phyloP scores from a whole-genome alignment of 345 rosid genomes.

The thale cress (Arabidopsis thaliana) region DNA sequence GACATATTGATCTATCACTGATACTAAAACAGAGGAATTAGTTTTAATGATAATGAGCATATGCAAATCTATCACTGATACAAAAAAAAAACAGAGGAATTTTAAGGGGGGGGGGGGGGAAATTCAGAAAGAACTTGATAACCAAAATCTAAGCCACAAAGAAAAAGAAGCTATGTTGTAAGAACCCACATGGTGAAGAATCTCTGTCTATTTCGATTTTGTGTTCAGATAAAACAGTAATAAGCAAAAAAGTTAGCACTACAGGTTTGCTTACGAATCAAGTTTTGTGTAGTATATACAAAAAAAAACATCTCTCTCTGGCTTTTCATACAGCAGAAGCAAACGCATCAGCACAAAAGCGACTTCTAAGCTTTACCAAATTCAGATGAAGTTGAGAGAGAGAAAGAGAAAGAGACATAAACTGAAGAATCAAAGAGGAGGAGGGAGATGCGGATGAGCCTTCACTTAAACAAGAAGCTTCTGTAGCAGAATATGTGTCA shows the following conservation, averaged over 20 bases:
- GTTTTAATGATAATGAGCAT: not conserved
- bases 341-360: conserved; percentile 46
- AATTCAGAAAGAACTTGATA: conserved; percentile 3
- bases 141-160: conserved; percentile 12
- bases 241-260: conserved; percentile 5
- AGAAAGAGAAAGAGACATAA: conserved; percentile 27
- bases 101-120: too few species aligned
- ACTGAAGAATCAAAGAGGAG: conserved; percentile 38
- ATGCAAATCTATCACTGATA: not conserved
- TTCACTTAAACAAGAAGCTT: conserved; percentile 79
- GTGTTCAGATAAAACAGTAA: conserved; percentile 1
- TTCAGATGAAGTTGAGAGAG: conserved; percentile 17
- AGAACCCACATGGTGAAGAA: conserved; percentile 26
- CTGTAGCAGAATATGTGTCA: conserved; percentile 58
- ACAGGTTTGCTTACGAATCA: conserved; percentile 48
- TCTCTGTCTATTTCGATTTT: conserved; percentile 4
- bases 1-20: not conserved
- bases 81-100: not conserved
- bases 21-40: not conserved
- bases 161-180: not conserved
- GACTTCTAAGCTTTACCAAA: conserved; percentile 41
- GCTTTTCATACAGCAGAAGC: conserved; percentile 44
- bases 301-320: conserved; percentile 26
- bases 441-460: conserved; percentile 45
- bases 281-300: conserved; percentile 24